Conservation (phyloP, 2,329 filamentous ascomycete genomes). For the Colletotrichum sp. region DNA sequence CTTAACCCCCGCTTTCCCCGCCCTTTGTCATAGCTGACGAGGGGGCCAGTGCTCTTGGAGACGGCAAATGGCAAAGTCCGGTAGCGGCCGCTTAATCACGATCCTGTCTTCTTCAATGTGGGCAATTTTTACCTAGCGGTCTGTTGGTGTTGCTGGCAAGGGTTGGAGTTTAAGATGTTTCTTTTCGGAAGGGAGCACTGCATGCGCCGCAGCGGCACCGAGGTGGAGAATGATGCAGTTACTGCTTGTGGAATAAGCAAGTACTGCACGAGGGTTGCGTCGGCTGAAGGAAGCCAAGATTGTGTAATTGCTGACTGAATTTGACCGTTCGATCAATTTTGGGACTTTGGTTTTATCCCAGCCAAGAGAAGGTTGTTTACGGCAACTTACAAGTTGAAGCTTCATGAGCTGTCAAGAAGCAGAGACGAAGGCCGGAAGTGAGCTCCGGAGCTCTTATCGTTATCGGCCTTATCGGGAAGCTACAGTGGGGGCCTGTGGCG, state of each 20-base stretch:
- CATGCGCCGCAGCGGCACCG: background rate
- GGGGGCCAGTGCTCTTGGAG: background rate
- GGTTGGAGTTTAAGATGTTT: background rate
- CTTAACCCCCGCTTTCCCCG: slow-evolving; percentile 28
- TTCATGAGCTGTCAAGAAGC: background rate
- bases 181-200: background rate
- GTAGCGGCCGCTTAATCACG: background rate
- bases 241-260: background rate
- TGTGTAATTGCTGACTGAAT: background rate
- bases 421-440: background rate
- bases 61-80: background rate
- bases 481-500: background rate
- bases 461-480: background rate
- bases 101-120: background rate
- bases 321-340: background rate
- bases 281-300: background rate
- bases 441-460: background rate
- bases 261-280: background rate
- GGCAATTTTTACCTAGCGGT: background rate
- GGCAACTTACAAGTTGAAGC: background rate
- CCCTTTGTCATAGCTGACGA: slow-evolving; percentile 38
- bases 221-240: background rate
- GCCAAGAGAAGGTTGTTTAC: background rate
- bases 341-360: background rate
- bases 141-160: background rate